phyloP scores from a whole-genome alignment of 441 rosid species.

The California macrophylla region DNA sequence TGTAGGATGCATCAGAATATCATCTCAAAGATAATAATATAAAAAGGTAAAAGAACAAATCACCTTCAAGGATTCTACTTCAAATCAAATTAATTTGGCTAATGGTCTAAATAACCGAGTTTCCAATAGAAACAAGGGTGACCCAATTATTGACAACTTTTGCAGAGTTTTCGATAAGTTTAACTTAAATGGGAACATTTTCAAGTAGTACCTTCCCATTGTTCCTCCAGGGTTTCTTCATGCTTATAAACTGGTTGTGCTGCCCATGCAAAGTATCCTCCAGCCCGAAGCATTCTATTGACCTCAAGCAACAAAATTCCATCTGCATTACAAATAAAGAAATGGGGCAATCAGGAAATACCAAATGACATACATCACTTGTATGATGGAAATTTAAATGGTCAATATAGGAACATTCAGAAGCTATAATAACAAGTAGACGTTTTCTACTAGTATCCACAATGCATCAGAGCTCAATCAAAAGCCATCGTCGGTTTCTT shows the following conservation, averaged over 20 bases:
- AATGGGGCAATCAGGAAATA: slow-evolving; percentile 21
- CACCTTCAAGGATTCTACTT: neutral
- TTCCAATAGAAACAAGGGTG: no score
- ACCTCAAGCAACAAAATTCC: slow-evolving; percentile 93
- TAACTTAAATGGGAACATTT: slow-evolving; percentile 10
- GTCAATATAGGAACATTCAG: neutral
- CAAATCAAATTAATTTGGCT: no score
- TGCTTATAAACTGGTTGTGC: slow-evolving; percentile 98
- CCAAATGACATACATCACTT: neutral
- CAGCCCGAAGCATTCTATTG: slow-evolving; percentile 86
- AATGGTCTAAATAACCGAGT: neutral
- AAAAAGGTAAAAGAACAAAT: neutral
- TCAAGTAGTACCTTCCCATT: slow-evolving; percentile 69
- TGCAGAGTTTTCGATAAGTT: neutral
- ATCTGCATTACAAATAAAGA: slow-evolving; percentile 39
- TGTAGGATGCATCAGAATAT: neutral
- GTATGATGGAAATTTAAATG: neutral
- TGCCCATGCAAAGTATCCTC: slow-evolving; percentile 99
- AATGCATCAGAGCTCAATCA: no score
- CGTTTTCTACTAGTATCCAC: no score
- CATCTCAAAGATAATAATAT: neutral
- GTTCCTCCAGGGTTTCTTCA: slow-evolving; percentile 66
- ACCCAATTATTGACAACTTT: no score
- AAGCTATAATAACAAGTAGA: neutral
- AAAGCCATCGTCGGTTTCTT: no score